Conservation (phyloP, 2,329 filamentous ascomycete species). For the Penicillium sp. region DNA sequence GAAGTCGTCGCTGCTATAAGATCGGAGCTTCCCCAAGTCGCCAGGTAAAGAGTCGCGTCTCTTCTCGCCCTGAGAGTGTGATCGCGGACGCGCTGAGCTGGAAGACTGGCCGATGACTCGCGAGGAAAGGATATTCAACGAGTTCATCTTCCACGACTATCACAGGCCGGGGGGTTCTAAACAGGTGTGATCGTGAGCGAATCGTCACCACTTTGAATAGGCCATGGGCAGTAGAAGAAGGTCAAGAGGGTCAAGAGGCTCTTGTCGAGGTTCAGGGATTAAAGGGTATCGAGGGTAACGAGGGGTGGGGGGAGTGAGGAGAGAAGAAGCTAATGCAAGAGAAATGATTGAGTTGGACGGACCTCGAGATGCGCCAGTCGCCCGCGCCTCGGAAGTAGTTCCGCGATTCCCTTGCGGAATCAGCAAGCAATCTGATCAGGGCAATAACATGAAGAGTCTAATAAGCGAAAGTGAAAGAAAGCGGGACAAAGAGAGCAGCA, state of each 20-base stretch:
- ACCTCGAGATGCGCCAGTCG: neutral
- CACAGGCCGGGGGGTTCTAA: conserved; percentile 43
- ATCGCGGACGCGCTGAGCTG: conserved; percentile 57
- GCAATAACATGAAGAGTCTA: too few species aligned
- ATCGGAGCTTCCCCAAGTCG: conserved; percentile 44
- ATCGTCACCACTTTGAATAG: conserved; percentile 17
- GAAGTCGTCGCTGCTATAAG: conserved; percentile 48
- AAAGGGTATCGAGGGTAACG: neutral
- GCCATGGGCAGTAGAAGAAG: conserved; percentile 18
- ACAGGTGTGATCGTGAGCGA: conserved; percentile 22
- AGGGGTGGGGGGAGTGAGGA: conserved; percentile 13
- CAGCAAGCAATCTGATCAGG: too few species aligned
- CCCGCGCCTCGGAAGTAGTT: conserved; percentile 1
- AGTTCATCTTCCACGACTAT: conserved; percentile 79
- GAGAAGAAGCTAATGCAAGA: neutral
- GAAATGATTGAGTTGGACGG: neutral
- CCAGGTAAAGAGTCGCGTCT: conserved; percentile 35
- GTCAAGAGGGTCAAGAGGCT: too few species aligned
- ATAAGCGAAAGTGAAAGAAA: neutral
- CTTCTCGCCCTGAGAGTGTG: conserved; percentile 57
- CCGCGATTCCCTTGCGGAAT: neutral
- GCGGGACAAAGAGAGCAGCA: neutral
- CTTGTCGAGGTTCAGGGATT: neutral
- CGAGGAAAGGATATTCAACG: conserved; percentile 88
- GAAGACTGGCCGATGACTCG: conserved; percentile 70